Base-by-base conservation (phyloP, 2,329 filamentous ascomycete genomes). In the Paecilomyces niveus region DNA sequence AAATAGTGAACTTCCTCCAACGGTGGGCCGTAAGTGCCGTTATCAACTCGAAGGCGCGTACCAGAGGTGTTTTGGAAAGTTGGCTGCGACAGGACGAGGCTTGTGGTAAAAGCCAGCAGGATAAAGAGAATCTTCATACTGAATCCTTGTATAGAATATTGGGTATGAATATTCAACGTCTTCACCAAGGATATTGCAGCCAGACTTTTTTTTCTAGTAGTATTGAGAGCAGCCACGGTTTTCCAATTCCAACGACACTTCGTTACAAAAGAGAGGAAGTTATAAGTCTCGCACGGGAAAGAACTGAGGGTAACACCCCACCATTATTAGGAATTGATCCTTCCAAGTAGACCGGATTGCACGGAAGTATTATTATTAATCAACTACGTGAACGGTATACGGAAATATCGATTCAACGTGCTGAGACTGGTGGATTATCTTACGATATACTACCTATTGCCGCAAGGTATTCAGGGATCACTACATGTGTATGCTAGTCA, bases 1-100 rank as follows among this genome's bases (percentile, higher is more conserved):
- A 74, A 81, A 63, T 80, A 81, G 62, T 81, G 77, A 39, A 76
- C 74, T 61, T 81, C 78, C 61, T 81, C 79, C 3, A 81, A 66
- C 1, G 68, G 62, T 0, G 78, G 78, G 2, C 79, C 78, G 53
- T 78, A 79, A 2, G 74, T 76, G n/a, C 78, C 78, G 57, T 76
- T 76, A 61, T 81, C 78, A 6, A 76, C 69, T 33, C 78, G 70
- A 1, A 81, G 59, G 3, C 53, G 39, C 11, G 55, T 57, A 15
- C 29, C 33, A 24, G 32, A 50, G 18, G 54, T 21, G 54, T 55
- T 26, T 31, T 55, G 54, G 24, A 35, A 55, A 11, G 54, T 55
- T 18, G 39, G 39, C 15, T 45, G 39, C n/a, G 39, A 18, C n/a
- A n/a, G n/a, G 18, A 45, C n/a, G n/a, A 45, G n/a, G 15, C 39